phyloP scores from a whole-genome alignment of 495 filamentous ascomycete species.

The Penicillium crystallinum region DNA sequence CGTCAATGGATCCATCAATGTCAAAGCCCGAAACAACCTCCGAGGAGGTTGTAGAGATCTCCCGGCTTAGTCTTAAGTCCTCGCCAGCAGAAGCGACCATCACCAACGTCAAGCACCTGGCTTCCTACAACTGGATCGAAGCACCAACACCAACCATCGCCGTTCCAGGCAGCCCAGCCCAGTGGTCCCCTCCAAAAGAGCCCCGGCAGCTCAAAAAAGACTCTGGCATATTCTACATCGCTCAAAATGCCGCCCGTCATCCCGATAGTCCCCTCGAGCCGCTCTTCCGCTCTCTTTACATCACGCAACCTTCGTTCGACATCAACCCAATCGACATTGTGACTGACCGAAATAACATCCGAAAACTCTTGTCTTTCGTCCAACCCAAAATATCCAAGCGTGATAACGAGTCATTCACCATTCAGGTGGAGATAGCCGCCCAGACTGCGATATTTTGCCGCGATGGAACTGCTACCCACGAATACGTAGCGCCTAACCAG shows the following conservation, averaged over 20 bases:
- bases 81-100: neutral
- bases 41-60: neutral
- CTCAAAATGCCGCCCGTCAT: conserved; percentile 15
- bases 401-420: conserved; percentile 30
- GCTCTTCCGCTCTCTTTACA: conserved; percentile 45
- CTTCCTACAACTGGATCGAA: neutral
- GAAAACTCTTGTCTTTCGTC: conserved; percentile 47
- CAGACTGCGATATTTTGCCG: conserved; percentile 41
- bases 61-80: neutral
- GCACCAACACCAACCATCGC: conserved; percentile 9
- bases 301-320: conserved; percentile 39
- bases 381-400: conserved; percentile 20
- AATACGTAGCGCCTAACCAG: conserved; percentile 27
- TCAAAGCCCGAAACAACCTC: neutral
- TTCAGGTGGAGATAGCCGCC: conserved; percentile 37
- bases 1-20: neutral
- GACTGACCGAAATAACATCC: conserved; percentile 51
- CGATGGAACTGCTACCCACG: conserved; percentile 24
- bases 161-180: conserved; percentile 11
- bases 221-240: conserved; percentile 12
- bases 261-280: conserved; percentile 43
- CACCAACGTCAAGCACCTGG: neutral
- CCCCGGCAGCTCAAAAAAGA: conserved; percentile 7
- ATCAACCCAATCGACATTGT: conserved; percentile 41
- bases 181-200: conserved; percentile 6